phyloP scores from a whole-genome alignment of 2,329 filamentous ascomycete species.

The Ceratocystis harringtonii region DNA sequence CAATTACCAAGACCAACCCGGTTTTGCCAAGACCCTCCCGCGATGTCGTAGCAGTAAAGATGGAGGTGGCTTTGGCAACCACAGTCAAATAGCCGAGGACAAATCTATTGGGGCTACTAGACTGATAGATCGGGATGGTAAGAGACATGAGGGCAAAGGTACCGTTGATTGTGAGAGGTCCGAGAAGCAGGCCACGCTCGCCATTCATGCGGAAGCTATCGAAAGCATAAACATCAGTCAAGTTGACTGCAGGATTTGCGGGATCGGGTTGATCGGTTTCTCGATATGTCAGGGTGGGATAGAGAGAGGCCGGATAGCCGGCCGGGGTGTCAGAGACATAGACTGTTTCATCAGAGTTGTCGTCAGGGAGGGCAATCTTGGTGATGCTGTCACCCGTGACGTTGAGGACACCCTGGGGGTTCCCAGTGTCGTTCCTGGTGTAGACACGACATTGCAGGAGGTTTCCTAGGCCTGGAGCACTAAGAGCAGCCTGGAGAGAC shows the following conservation, averaged over 20 bases:
- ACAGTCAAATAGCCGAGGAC: conserved; percentile 75
- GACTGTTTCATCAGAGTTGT: conserved; percentile 41
- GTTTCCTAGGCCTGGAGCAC: conserved; percentile 38
- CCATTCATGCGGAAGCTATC: conserved; percentile 37
- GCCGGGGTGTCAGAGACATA: conserved; percentile 44
- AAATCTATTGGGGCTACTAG: conserved; percentile 11
- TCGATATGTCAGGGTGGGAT: conserved; percentile 62
- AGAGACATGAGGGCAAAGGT: conserved; percentile 65
- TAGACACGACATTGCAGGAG: conserved; percentile 62
- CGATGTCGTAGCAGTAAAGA: conserved; percentile 47
- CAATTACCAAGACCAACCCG: conserved; percentile 56
- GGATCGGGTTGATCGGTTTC: conserved; percentile 30
- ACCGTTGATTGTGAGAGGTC: conserved; percentile 57
- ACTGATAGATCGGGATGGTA: conserved; percentile 55
- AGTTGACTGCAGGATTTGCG: conserved; percentile 28
- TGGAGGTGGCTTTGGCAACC: conserved; percentile 50
- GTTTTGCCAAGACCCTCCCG: conserved; percentile 55
- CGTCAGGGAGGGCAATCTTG: conserved; percentile 45
- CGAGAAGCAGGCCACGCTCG: conserved; percentile 52
- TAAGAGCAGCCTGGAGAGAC: conserved; percentile 61
- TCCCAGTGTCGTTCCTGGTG: conserved; percentile 48
- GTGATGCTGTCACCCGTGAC: conserved; percentile 39
- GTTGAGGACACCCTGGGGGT: conserved; percentile 43
- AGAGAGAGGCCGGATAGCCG: conserved; percentile 60
- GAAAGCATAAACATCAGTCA: conserved; percentile 23